phyloP scores from a whole-genome alignment of 208 protist species.

The Porcisia hertigi region DNA sequence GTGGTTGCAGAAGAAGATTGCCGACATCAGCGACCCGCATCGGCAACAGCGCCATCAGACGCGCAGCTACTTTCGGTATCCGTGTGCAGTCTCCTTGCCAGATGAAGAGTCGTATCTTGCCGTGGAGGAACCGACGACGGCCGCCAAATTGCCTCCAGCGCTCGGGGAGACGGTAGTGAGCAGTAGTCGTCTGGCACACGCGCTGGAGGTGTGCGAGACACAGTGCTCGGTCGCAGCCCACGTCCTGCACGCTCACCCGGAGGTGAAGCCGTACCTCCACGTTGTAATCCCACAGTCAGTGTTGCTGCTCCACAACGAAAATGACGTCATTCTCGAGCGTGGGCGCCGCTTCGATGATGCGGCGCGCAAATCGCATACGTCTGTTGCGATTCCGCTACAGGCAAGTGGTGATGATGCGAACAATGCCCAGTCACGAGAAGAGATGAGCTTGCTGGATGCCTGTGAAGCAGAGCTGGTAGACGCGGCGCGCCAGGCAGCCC shows the following conservation, averaged over 20 bases:
- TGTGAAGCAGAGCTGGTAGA: constrained; percentile 43
- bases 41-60: constrained; percentile 75
- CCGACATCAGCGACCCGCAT: constrained; percentile 71
- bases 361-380: constrained; percentile 9
- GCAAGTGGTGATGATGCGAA: neutral
- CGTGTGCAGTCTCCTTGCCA: constrained; percentile 52
- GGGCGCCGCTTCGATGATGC: constrained; percentile 53
- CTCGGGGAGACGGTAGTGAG: neutral
- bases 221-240: constrained; percentile 37
- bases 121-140: neutral
- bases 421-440: neutral
- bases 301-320: constrained; percentile 67
- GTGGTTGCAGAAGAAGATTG: constrained; percentile 89
- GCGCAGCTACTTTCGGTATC: constrained; percentile 77
- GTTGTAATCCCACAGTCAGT: constrained; percentile 66
- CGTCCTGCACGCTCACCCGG: constrained; percentile 25
- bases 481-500: constrained; percentile 31
- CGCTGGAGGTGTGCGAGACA: constrained; percentile 31
- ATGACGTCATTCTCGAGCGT: constrained; percentile 64
- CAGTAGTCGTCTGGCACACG: constrained; percentile 1
- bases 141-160: neutral
- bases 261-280: constrained; percentile 32
- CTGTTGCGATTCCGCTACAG: constrained; percentile 29
- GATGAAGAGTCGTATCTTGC: constrained; percentile 3
- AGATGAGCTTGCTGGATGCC: constrained; percentile 26